Percentiles rank a stretch among this genome's conserved stretches.
These are phyloP conservation scores for Trichoderma koningii DNA, from an alignment of 2,329 filamentous ascomycete genomes.

Conservation along the genomic window DNA sequence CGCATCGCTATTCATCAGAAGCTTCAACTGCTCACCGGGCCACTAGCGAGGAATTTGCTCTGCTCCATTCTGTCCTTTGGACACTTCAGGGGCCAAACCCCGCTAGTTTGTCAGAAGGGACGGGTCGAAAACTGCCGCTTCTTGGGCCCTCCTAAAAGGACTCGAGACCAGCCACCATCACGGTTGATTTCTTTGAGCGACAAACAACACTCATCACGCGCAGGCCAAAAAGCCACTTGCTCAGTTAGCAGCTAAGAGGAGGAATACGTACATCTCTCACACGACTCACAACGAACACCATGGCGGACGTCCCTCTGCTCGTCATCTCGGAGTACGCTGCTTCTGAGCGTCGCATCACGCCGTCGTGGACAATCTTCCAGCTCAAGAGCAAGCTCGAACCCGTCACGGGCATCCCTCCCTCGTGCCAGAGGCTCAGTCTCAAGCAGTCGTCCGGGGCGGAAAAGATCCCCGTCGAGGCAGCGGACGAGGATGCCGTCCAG, in stretches of 20 bases:
- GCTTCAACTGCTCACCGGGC: not conserved
- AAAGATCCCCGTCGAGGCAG: conserved; percentile 65
- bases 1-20: not conserved
- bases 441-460: conserved; percentile 59
- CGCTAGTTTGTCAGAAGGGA: conserved; percentile 28
- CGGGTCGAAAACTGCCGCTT: conserved; percentile 6
- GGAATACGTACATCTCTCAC: not conserved
- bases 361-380: conserved; percentile 83
- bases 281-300: conserved; percentile 39
- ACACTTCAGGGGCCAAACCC: conserved; percentile 21
- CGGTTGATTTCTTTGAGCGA: not conserved
- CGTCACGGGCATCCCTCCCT: conserved; percentile 86
- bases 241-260: not conserved
- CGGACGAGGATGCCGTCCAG: conserved; percentile 70
- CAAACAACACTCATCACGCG: not conserved
- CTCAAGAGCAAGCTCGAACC: conserved; percentile 88
- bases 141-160: conserved; percentile 1
- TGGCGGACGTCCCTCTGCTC: conserved; percentile 74
- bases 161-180: conserved; percentile 10
- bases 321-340: conserved; percentile 75
- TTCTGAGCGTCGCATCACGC: conserved; percentile 88
- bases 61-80: conserved; percentile 7
- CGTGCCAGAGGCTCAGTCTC: conserved; percentile 73
- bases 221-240: conserved; percentile 1
- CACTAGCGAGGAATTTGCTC: conserved; percentile 16